Evolutionary conservation across 768 basidiomycete genomes (phyloP).

Genomic region (Boletus edulis): DNA sequence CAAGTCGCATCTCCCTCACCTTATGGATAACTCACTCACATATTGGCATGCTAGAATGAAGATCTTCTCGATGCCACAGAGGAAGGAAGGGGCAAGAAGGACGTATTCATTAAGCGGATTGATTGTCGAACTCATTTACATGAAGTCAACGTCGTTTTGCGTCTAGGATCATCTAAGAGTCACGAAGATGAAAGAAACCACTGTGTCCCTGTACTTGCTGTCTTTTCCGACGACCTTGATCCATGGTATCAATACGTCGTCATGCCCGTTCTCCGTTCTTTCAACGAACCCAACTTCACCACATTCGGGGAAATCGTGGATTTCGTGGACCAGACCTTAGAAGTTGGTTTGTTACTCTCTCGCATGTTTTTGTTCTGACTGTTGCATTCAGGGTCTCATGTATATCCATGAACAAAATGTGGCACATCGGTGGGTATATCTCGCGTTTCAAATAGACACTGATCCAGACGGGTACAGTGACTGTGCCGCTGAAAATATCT

Average conservation of each 20-base stretch:
- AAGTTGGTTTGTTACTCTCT: constrained; percentile 1
- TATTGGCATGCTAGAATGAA: no score
- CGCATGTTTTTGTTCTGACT: neutral
- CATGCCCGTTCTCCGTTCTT: constrained; percentile 28
- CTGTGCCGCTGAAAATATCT: constrained; percentile 27
- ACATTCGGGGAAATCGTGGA: constrained; percentile 26
- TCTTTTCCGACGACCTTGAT: no score
- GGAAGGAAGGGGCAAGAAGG: neutral
- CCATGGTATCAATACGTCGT: constrained; percentile 18
- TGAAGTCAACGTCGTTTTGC: constrained; percentile 2
- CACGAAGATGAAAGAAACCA: neutral
- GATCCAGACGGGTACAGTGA: constrained; percentile 15
- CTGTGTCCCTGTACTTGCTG: no score
- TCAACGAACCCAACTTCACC: constrained; percentile 23
- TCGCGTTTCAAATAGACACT: no score
- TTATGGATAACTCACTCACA: no score
- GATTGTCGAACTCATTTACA: neutral
- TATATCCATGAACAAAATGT: constrained; percentile 36
- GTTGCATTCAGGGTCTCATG: constrained; percentile 25
- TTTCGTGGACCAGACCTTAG: constrained; percentile 26
- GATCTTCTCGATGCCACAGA: constrained; percentile 8
- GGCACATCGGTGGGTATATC: constrained; percentile 31
- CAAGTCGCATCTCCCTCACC: neutral
- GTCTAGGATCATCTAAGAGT: neutral
- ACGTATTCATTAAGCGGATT: constrained; percentile 15